These are phyloP conservation scores for Tieghemiomyces parasiticus DNA, from an alignment of 192 early-diverging fungal genomes.

Conservation along the genomic window DNA sequence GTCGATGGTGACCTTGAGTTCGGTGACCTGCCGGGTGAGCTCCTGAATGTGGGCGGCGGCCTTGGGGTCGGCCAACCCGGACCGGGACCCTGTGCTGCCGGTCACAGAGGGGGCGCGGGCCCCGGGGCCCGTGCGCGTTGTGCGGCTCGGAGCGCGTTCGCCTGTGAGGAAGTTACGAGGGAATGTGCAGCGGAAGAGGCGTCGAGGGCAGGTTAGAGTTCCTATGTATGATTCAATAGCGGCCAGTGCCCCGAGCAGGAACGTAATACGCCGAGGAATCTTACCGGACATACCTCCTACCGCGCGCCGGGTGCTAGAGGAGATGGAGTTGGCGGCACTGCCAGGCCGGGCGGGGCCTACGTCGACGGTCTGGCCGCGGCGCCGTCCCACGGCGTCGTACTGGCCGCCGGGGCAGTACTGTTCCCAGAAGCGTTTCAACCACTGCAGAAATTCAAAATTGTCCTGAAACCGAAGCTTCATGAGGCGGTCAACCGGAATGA, in stretches of 20 bases:
- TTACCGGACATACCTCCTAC: slow-evolving; percentile 4
- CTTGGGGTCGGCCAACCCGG: slow-evolving; percentile 27
- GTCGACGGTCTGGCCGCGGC: slow-evolving; percentile 28
- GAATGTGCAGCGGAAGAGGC: too few species aligned
- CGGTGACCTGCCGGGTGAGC: slow-evolving; percentile 59
- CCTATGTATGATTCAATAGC: too few species aligned
- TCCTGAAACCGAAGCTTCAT: slow-evolving; percentile 97
- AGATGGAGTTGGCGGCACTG: background rate
- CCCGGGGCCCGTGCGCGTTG: background rate
- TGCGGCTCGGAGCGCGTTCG: slow-evolving; percentile 4
- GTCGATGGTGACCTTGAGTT: slow-evolving; percentile 74
- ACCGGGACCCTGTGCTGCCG: background rate
- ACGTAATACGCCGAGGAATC: too few species aligned
- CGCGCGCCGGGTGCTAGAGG: background rate
- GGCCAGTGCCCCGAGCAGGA: too few species aligned
- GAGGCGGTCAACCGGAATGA: slow-evolving; percentile 75
- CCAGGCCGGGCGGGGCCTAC: slow-evolving; percentile 13
- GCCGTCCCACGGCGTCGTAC: slow-evolving; percentile 70
- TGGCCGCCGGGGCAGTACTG: slow-evolving; percentile 61
- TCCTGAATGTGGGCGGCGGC: slow-evolving; percentile 45
- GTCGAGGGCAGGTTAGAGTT: too few species aligned
- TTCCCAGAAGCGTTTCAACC: slow-evolving; percentile 90
- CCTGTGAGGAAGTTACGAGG: background rate
- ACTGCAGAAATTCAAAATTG: slow-evolving; percentile 96
- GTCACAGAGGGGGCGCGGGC: slow-evolving; percentile 2